Evolutionary conservation across 2,329 filamentous ascomycete species (phyloP), one percentile per base, ranked within the genome.

Genomic region (Stachybotrys elegans): DNA sequence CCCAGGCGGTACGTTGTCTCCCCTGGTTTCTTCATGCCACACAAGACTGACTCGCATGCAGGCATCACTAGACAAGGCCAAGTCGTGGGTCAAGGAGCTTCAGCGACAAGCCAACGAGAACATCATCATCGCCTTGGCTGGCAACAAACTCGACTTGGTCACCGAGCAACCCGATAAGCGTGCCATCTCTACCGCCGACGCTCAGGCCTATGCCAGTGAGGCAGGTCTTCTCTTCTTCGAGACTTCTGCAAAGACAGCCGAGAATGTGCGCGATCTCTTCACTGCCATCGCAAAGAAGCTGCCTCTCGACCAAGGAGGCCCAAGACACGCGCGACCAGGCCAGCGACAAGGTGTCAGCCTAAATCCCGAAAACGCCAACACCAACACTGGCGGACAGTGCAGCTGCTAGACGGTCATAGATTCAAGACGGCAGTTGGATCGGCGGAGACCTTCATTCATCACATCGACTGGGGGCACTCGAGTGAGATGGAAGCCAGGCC

Each of bases 61-160:
- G 93, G 82, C 91, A 53, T 98, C 93, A 39, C 77, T 98, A 61
- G 94, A 98, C 70, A 98, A 98, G 76, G 94, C 94, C 57, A 98
- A 98, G 71, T 87, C 91, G 36, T 98, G 93, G 93, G 92, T 98
- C 47, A 97, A 97, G 73, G 93, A 98, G 67, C 83, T 98, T 44
- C 93, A 98, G 70, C 85, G 93, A 63, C 93, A 98, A 72, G 93
- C 94, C 51, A 98, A 97, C 74, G 93, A 98, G 71, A 97, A 97
- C 71, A 98, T 98, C 67, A 91, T 98, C 68, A 98, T 98, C 61
- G 93, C 93, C 38, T 83, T 98, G 35, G 93, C 92, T 43, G 93
- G 93, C 51, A 98, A 98, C 78, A 97, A 98, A 73, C 77, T 95
- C 61, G 93, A 98, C 78, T 75, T 98, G 56, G 93, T 96, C 50